These are phyloP conservation scores for Verticillium tricorpus DNA, from an alignment of 2,329 filamentous ascomycete genomes.

Conservation along the genomic window DNA sequence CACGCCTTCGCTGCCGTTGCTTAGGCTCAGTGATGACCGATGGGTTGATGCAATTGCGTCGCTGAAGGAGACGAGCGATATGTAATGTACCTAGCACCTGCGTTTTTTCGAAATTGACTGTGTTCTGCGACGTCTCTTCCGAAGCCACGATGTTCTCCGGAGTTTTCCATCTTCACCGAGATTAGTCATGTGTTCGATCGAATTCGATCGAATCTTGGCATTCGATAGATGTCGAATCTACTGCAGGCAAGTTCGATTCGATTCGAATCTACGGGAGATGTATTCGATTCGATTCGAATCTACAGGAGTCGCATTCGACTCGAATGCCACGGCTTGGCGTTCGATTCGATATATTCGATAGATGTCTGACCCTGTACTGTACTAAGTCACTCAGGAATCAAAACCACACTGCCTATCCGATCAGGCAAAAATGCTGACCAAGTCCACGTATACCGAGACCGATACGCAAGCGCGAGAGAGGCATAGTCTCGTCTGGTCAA, in stretches of 20 bases:
- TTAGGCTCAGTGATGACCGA: conserved; percentile 2
- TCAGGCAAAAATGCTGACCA: not conserved
- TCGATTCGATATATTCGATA: not conserved
- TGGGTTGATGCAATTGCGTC: conserved; percentile 3
- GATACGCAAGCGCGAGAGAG: not conserved
- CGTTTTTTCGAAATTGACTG: not conserved
- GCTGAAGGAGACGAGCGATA: not conserved
- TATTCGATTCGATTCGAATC: not conserved
- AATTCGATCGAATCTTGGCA: not conserved
- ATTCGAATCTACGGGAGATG: not conserved
- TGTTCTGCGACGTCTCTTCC: not conserved
- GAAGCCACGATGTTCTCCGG: not conserved
- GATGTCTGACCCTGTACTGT: not conserved
- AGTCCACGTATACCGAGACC: not conserved
- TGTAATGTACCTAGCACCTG: not conserved
- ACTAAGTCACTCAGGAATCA: not conserved
- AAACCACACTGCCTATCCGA: not conserved
- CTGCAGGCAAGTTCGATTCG: not conserved
- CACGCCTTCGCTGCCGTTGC: conserved; percentile 3
- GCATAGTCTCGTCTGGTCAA: not conserved
- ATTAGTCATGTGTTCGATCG: not conserved
- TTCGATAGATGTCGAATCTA: no score
- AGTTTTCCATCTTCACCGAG: not conserved
- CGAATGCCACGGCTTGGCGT: not conserved
- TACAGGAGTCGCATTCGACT: not conserved